Percentiles rank a stretch among this genome's conserved stretches.
phyloP scores from a whole-genome alignment of 768 basidiomycete species.

The Sporobolomyces pararoseus region DNA sequence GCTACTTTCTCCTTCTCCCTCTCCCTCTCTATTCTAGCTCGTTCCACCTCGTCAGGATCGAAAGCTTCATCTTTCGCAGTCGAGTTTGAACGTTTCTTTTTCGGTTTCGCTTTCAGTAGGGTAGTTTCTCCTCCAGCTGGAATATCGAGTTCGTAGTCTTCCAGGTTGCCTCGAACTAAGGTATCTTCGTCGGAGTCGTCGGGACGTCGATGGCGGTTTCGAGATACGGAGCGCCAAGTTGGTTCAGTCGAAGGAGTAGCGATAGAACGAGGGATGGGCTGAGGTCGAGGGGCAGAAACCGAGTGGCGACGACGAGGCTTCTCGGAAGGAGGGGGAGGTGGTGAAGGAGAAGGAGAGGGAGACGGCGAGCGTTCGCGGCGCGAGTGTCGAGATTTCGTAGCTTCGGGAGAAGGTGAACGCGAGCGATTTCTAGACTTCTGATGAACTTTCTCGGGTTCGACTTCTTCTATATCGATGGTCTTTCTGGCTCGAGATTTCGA shows the following conservation, averaged over 20 bases:
- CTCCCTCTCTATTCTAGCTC: slow-evolving; percentile 3
- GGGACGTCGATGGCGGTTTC: slow-evolving; percentile 22
- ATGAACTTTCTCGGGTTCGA: background rate
- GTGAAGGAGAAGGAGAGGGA: background rate
- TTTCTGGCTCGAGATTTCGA: too few relatives aligned
- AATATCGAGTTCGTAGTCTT: slow-evolving; percentile 28
- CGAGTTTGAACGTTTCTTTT: background rate
- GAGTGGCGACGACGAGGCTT: background rate
- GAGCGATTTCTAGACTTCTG: background rate
- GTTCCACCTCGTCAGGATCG: slow-evolving; percentile 17
- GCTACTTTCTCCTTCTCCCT: background rate
- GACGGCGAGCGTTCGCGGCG: background rate
- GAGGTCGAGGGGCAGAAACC: background rate
- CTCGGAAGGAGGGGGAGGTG: background rate
- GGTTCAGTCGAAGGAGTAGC: slow-evolving; percentile 14
- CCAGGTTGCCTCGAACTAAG: slow-evolving; percentile 27
- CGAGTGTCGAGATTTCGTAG: background rate
- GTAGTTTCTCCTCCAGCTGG: slow-evolving; percentile 31
- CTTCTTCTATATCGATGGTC: too few relatives aligned
- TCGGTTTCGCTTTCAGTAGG: slow-evolving; percentile 23
- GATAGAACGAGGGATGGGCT: background rate
- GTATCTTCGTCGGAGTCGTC: slow-evolving; percentile 35
- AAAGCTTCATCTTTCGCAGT: slow-evolving; percentile 19
- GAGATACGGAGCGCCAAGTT: slow-evolving; percentile 32
- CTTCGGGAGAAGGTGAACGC: background rate